Conservation (phyloP, 345 rosid species). For the Ceriops tagal region DNA sequence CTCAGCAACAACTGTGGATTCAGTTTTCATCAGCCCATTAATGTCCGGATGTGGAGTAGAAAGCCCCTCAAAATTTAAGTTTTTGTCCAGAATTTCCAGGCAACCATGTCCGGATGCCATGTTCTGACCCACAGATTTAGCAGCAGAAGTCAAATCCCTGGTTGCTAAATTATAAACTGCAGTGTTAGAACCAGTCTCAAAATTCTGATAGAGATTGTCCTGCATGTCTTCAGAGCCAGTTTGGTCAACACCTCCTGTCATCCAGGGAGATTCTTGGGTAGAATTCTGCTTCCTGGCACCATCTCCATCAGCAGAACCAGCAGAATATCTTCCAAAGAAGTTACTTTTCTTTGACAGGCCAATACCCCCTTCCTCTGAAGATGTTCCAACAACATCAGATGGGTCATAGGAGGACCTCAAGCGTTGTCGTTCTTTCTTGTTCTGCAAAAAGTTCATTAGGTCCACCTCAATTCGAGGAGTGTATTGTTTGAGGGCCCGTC, state of each 20-base stretch:
- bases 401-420: conserved; percentile 79
- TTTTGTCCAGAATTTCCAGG: conserved; percentile 45
- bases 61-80: conserved; percentile 46
- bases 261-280: conserved; percentile 55
- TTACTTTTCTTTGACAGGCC: conserved; percentile 64
- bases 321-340: conserved; percentile 76
- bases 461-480: conserved; percentile 99
- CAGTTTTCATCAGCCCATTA: conserved; percentile 51
- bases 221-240: conserved; percentile 57
- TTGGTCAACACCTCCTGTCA: conserved; percentile 42
- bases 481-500: conserved; percentile 88
- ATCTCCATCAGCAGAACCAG: conserved; percentile 74
- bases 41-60: conserved; percentile 48
- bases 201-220: conserved; percentile 59
- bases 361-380: conserved; percentile 85
- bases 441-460: conserved; percentile 88
- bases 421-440: conserved; percentile 90
- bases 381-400: conserved; percentile 85
- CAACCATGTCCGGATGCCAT: conserved; percentile 33
- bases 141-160: conserved; percentile 45
- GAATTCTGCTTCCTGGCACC: conserved; percentile 83
- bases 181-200: conserved; percentile 43
- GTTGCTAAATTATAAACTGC: conserved; percentile 47
- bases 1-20: conserved; percentile 34
- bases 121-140: conserved; percentile 43